A percentile compares a stretch with the other conserved stretches of the same genome.
Evolutionary conservation across 305 asterid genomes (phyloP).

Genomic region (Fraxinus platypoda): DNA sequence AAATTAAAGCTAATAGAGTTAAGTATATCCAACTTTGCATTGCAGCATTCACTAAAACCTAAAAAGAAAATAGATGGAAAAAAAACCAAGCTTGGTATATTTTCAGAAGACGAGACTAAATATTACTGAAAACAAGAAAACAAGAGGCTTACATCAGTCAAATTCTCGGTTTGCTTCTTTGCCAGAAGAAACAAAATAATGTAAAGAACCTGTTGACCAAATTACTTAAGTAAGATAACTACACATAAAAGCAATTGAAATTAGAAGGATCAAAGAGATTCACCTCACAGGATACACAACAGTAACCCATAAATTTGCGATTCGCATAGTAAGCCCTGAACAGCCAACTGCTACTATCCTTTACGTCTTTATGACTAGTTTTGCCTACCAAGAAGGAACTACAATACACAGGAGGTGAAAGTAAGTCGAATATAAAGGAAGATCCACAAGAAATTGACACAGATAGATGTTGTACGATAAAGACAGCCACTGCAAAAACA

Average conservation of each 20-base stretch:
- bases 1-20: slow-evolving; percentile 44
- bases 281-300: slow-evolving; percentile 97
- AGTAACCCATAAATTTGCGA: slow-evolving; percentile 82
- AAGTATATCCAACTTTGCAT: slow-evolving; percentile 52
- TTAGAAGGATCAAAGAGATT: slow-evolving; percentile 19
- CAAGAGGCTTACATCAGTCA: slow-evolving; percentile 52
- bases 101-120: slow-evolving; percentile 3
- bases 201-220: slow-evolving; percentile 70
- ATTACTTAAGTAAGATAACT: slow-evolving; percentile 12
- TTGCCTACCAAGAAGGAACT: slow-evolving; percentile 92
- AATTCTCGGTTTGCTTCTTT: slow-evolving; percentile 47
- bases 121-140: slow-evolving; percentile 7
- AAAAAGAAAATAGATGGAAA: slow-evolving; percentile 14
- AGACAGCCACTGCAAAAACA: neutral
- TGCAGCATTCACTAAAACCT: slow-evolving; percentile 63
- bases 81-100: neutral
- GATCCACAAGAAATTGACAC: neutral
- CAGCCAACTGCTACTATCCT: slow-evolving; percentile 84
- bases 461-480: neutral
- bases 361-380: slow-evolving; percentile 88
- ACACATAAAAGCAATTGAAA: neutral
- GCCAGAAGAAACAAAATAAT: slow-evolving; percentile 81
- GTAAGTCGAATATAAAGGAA: slow-evolving; percentile 8
- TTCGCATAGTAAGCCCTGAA: slow-evolving; percentile 83
- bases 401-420: slow-evolving; percentile 17